Conservation (phyloP, 2,329 filamentous ascomycete species). For the Trichoderma semiorbis region DNA sequence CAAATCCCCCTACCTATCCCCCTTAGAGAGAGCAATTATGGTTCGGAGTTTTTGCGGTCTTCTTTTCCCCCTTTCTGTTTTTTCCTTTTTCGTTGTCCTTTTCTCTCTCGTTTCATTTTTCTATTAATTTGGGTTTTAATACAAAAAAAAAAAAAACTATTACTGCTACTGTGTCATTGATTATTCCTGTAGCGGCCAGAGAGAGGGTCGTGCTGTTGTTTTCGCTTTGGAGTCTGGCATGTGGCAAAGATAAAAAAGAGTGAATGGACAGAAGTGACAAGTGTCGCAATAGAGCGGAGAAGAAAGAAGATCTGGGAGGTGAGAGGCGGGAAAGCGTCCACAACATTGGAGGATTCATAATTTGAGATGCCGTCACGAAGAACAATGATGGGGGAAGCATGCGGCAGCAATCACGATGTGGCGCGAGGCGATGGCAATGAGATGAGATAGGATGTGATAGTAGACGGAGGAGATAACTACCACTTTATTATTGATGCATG, state of each 20-base stretch:
- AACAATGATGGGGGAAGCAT: neutral
- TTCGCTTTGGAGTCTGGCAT: constrained; percentile 12
- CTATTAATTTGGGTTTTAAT: constrained; percentile 43
- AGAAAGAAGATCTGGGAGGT: neutral
- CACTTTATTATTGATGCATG: constrained; percentile 33
- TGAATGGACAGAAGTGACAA: neutral
- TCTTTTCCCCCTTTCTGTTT: constrained; percentile 29
- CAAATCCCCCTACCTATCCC: constrained; percentile 17
- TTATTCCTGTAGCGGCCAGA: constrained; percentile 5
- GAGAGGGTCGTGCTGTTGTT: neutral
- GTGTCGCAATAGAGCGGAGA: neutral
- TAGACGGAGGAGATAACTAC: constrained; percentile 22
- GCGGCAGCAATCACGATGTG: neutral
- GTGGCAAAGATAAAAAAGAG: constrained; percentile 11
- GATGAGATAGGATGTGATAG: neutral
- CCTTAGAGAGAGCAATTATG: constrained; percentile 39
- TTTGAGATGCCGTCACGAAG: neutral
- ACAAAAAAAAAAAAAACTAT: constrained; percentile 30
- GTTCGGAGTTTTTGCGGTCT: constrained; percentile 47
- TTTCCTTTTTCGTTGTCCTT: constrained; percentile 34
- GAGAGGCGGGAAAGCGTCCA: neutral
- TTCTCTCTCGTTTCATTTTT: constrained; percentile 21
- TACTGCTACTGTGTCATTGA: constrained; percentile 24
- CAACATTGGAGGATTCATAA: neutral
- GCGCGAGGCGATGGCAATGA: neutral